Conservation (phyloP, 371 early-diverging fungal species). For the Syncephalis fuscata region DNA sequence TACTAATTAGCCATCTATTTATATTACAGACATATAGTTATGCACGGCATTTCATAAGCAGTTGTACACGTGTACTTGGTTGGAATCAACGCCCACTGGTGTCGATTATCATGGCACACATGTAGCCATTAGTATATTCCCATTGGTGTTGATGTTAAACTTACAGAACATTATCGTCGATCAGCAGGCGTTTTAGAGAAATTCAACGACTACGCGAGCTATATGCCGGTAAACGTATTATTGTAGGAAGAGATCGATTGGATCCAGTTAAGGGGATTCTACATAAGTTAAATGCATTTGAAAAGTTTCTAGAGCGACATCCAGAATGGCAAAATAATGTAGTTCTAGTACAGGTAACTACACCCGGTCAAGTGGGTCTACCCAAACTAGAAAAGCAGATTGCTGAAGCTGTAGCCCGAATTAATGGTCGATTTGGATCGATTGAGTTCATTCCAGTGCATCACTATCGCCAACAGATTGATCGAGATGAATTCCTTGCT, state of each 20-base stretch:
- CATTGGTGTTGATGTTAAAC: conserved; percentile 85
- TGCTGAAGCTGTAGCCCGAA: conserved; percentile 73
- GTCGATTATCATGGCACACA: conserved; percentile 56
- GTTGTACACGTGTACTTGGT: conserved; percentile 80
- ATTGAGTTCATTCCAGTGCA: conserved; percentile 90
- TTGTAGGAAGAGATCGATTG: conserved; percentile 95
- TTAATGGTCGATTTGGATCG: conserved; percentile 90
- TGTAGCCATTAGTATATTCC: conserved; percentile 79
- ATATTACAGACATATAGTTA: conserved; percentile 72
- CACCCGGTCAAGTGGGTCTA: conserved; percentile 27
- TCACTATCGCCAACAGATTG: conserved; percentile 89
- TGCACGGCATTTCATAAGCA: conserved; percentile 87
- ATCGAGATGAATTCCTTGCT: conserved; percentile 87
- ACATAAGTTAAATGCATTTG: conserved; percentile 91
- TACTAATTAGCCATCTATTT: neutral
- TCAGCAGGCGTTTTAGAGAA: conserved; percentile 32
- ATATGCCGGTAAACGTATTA: conserved; percentile 86
- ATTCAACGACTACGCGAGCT: conserved; percentile 62
- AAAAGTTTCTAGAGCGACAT: conserved; percentile 74
- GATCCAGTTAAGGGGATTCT: conserved; percentile 97
- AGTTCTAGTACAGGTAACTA: conserved; percentile 75
- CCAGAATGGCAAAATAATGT: conserved; percentile 77
- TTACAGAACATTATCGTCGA: conserved; percentile 20
- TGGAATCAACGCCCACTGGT: conserved; percentile 71
- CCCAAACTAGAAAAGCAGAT: conserved; percentile 68